Conservation (phyloP, 2,329 filamentous ascomycete genomes). For the Didymella exigua region DNA sequence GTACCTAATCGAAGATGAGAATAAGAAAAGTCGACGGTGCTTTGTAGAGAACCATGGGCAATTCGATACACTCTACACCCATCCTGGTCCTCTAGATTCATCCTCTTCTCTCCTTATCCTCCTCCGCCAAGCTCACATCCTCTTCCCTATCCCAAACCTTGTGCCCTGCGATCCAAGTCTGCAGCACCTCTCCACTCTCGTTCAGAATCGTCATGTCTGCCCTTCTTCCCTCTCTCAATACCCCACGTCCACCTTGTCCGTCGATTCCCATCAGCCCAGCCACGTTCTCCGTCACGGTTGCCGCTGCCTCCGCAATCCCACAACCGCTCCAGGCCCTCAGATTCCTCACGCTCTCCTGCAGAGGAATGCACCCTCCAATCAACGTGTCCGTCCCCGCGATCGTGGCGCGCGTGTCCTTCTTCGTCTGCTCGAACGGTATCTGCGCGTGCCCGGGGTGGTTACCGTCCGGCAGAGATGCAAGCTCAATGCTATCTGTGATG, state of each 20-base stretch:
- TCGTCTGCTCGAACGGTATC: constrained; percentile 57
- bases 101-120: constrained; percentile 36
- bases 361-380: constrained; percentile 58
- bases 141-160: constrained; percentile 55
- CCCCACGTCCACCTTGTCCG: constrained; percentile 49
- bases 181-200: constrained; percentile 53
- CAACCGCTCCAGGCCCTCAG: constrained; percentile 55
- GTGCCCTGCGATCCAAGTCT: constrained; percentile 59
- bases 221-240: constrained; percentile 52
- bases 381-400: constrained; percentile 61
- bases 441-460: constrained; percentile 59
- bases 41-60: too few relatives aligned
- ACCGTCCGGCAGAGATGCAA: constrained; percentile 59
- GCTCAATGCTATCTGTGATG: constrained; percentile 61
- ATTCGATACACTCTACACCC: too few relatives aligned
- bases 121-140: constrained; percentile 31
- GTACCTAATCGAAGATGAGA: too few relatives aligned
- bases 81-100: constrained; percentile 19
- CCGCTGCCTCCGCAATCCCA: constrained; percentile 55
- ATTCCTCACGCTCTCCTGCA: constrained; percentile 59
- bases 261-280: constrained; percentile 57
- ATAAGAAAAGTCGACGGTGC: too few relatives aligned
- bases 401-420: constrained; percentile 55
- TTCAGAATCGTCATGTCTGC: constrained; percentile 58
- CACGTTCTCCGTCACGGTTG: constrained; percentile 58